Conservation (phyloP, 208 protist species). For the Phytomonas francai region DNA sequence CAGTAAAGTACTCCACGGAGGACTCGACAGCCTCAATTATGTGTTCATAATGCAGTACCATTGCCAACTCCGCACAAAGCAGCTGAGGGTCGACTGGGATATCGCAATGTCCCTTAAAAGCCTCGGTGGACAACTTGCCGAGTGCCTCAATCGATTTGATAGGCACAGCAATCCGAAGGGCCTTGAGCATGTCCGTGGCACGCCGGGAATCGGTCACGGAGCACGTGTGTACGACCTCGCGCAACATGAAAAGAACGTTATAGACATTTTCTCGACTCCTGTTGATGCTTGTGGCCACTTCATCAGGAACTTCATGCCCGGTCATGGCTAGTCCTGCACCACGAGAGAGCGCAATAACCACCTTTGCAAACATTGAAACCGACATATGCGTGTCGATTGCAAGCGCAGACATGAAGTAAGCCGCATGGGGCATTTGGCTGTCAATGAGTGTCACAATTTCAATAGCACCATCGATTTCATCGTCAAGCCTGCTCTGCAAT, state of each 20-base stretch:
- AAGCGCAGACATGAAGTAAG: slow-evolving; percentile 79
- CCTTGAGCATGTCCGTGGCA: slow-evolving; percentile 78
- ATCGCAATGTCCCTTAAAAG: slow-evolving; percentile 62
- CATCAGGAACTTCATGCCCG: slow-evolving; percentile 50
- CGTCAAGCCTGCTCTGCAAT: slow-evolving; percentile 67
- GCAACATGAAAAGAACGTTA: slow-evolving; percentile 81
- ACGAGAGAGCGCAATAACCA: slow-evolving; percentile 72
- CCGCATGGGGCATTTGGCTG: slow-evolving; percentile 86
- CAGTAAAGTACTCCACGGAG: slow-evolving; percentile 65
- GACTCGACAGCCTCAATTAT: slow-evolving; percentile 78
- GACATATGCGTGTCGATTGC: slow-evolving; percentile 83
- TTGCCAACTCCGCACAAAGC: slow-evolving; percentile 85
- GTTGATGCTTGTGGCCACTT: slow-evolving; percentile 64
- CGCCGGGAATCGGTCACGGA: slow-evolving; percentile 65
- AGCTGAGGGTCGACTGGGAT: slow-evolving; percentile 73
- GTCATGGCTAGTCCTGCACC: slow-evolving; percentile 84
- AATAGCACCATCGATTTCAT: slow-evolving; percentile 70
- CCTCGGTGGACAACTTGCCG: slow-evolving; percentile 67
- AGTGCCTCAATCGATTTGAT: slow-evolving; percentile 77
- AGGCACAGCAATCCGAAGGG: slow-evolving; percentile 68
- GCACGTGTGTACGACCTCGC: slow-evolving; percentile 83
- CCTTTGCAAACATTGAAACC: slow-evolving; percentile 83
- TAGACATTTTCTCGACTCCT: slow-evolving; percentile 71
- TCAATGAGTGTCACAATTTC: slow-evolving; percentile 75
- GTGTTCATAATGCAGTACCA: slow-evolving; percentile 84